Evolutionary conservation across 2,329 filamentous ascomycete species (phyloP).

Genomic region (Aspergillus ochraceus): DNA sequence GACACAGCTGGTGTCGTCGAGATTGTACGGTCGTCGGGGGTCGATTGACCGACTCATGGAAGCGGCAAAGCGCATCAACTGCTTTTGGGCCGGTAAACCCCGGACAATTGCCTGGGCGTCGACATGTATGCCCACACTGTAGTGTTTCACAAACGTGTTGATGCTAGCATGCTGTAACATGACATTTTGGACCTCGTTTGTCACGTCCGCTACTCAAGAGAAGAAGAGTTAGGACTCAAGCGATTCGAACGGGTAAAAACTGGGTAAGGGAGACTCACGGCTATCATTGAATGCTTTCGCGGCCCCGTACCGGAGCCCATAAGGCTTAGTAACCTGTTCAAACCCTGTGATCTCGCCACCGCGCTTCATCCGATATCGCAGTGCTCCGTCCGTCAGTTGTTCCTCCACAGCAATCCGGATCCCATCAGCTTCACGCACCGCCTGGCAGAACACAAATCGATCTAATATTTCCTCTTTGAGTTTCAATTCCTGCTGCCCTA

Average conservation of each 20-base stretch:
- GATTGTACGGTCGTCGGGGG: conserved; percentile 21
- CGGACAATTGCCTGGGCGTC: conserved; percentile 26
- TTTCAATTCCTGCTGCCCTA: conserved; percentile 33
- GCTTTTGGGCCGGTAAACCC: conserved; percentile 21
- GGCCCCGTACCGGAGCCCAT: conserved; percentile 32
- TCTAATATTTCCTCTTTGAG: conserved; percentile 33
- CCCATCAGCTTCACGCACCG: conserved; percentile 19
- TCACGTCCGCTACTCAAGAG: conserved; percentile 15
- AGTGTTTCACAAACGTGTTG: conserved; percentile 28
- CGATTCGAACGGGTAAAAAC: background rate
- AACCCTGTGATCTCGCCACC: conserved; percentile 35
- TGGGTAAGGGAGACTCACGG: conserved; percentile 22
- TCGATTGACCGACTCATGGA: conserved; percentile 30
- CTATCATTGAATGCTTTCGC: conserved; percentile 39
- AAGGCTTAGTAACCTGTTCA: conserved; percentile 30
- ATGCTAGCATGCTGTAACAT: conserved; percentile 28
- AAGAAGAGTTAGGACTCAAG: conserved; percentile 1
- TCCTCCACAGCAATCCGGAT: conserved; percentile 27
- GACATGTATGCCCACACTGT: conserved; percentile 27
- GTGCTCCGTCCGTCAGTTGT: conserved; percentile 21
- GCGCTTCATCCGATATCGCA: conserved; percentile 26
- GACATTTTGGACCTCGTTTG: conserved; percentile 21
- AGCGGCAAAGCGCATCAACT: conserved; percentile 25
- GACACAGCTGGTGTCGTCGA: conserved; percentile 26
- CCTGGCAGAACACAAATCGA: conserved; percentile 34